Percentiles rank a stretch among this genome's conserved stretches.
phyloP scores from a whole-genome alignment of 768 basidiomycete species.

The Mycena haematopus region DNA sequence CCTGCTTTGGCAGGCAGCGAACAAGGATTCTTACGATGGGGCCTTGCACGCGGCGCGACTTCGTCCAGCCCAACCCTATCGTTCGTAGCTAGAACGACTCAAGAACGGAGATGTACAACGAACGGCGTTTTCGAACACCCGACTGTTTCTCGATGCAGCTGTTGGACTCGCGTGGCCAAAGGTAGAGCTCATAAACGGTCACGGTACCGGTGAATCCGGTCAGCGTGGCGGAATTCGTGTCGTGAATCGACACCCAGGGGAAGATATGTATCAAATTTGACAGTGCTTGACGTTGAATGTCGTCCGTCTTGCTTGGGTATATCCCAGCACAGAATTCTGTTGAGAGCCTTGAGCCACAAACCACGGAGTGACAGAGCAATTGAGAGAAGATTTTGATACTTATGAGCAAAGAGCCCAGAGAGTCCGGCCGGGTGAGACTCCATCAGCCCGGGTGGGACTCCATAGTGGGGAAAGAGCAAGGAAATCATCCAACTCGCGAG shows the following conservation, averaged over 20 bases:
- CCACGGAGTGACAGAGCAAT: too few species aligned
- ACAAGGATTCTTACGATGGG: background rate
- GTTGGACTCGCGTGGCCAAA: background rate
- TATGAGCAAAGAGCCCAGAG: too few species aligned
- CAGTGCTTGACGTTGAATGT: conserved; percentile 5
- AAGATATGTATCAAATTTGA: conserved; percentile 4
- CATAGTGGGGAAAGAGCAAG: too few species aligned
- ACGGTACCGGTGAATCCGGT: conserved; percentile 4
- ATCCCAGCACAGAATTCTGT: background rate
- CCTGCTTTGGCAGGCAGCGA: background rate
- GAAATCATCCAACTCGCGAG: too few species aligned
- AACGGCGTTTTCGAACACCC: background rate
- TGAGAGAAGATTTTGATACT: too few species aligned
- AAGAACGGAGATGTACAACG: background rate
- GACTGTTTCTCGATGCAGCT: background rate
- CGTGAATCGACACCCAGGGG: background rate
- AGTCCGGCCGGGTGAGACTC: too few species aligned
- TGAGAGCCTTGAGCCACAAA: too few species aligned
- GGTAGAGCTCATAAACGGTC: conserved; percentile 1
- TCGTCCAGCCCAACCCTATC: too few species aligned
- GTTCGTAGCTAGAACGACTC: background rate
- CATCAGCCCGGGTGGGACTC: too few species aligned
- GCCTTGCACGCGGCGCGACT: background rate
- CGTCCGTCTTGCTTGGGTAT: background rate
- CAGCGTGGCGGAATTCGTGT: background rate